Evolutionary conservation across 352 stramenopile species (phyloP), one percentile per base, ranked within the genome.

Genomic region (Phytopythium litorale): DNA sequence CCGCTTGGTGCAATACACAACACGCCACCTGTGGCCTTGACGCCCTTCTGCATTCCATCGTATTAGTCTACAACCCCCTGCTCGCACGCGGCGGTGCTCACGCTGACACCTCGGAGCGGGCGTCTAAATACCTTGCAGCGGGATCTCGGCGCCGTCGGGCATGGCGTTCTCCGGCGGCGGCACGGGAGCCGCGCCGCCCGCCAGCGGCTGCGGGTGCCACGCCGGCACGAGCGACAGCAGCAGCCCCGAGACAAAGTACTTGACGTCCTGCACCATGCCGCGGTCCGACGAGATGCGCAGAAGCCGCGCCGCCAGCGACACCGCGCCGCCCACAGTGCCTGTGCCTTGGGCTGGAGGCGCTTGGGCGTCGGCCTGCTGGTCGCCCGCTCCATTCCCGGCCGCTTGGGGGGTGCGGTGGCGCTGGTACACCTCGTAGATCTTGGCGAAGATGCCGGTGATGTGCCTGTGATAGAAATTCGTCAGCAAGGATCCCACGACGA

Each of bases 361-460:
- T 37, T 21, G 32, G 21, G 28, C 56, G 4, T 49, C 58, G 7
- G 40, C 67, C 28, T 71, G 64, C 23, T 59, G 32, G 30, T 65
- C 58, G 11, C 62, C 48, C 5, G 61, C 56, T 8, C 32, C 66
- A 60, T 81, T 78, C 15, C 19, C 59, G 18, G 67, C 58, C 1
- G 35, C 38, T 54, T 60, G 63, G 32, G 67, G 70, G 15, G 66
- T 60, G n/a, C 72, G 67, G 50, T 80, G 73, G 30, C 67, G 77
- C 60, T 78, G 68, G 66, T 87, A 78, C 4, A 95, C 72, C 45
- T 91, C 79, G 64, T 90, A 92, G 23, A 92, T 67, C 65, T 95
- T 95, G 13, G 69, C 78, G 48, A 95, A 75, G 46, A 95, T 95
- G 19, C 87, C 87, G 0, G 84, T 93, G 28, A 92, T 91, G 68